Base-by-base conservation (phyloP, 2,329 filamentous ascomycete genomes). In the Lachnellula occidentalis region DNA sequence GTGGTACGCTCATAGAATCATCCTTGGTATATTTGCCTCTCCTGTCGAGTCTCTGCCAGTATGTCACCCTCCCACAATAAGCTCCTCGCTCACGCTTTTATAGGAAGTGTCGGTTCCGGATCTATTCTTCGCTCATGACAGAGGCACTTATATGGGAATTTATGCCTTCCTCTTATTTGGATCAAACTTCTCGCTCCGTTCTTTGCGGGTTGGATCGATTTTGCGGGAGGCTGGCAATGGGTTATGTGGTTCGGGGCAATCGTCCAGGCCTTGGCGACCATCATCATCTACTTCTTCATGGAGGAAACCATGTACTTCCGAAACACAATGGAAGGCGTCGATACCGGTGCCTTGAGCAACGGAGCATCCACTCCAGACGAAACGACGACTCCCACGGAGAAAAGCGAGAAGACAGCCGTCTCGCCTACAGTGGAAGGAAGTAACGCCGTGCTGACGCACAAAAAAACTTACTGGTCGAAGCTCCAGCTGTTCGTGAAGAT, bases 241-340 rank as follows among this genome's bases (percentile, higher is more conserved):
- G 71, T 73, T 14, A 69, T 76, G 66, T 74, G 76, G 60, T 80
- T 77, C 69, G 74, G 74, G 17, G 76, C 79, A 4, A 80, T 83
- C 34, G 72, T 82, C 56, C 66, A 69, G 7, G 77, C 68, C 1
- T 65, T 74, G 1, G 70, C 68, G 17, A 74, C 77, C 22, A 61
- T 82, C 22, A 72, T 79, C 55, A 64, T 78, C 1, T 81, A 80
- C 69, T 77, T 83, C 59, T 75, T 76, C 64, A 74, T 81, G 70
- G 80, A 83, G 63, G 80, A 83, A 65, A 81, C 79, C 6, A 81
- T 56, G 22, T 56, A 51, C 43, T 39, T 49, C 22, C 43, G 55
- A 4, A 45, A 19, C 24, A 55, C 42, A 3, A 6, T 54, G 5
- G 51, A 54, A 48, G 55, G 34, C 17, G 48, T 51, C n/a, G 55